Conservation (phyloP, 768 basidiomycete species). For the Suillus bovinus region DNA sequence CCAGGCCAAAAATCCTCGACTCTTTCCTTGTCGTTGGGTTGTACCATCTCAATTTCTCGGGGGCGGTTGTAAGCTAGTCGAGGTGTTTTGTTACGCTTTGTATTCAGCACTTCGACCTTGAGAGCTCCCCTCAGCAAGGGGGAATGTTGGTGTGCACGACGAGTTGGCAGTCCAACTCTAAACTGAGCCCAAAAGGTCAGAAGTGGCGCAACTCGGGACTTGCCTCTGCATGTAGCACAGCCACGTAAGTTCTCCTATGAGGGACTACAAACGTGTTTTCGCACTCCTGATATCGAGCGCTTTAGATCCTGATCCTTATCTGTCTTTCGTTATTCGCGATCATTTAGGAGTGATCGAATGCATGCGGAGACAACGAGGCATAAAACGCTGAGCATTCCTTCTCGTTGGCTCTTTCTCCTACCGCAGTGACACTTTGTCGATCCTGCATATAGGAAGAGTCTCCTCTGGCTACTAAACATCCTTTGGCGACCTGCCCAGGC, state of each 20-base stretch:
- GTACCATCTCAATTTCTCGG: conserved; percentile 20
- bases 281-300: conserved; percentile 6
- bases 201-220: too few species aligned
- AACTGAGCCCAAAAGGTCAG: too few species aligned
- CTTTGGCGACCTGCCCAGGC: background rate
- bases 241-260: background rate
- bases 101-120: too few species aligned
- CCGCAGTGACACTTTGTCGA: conserved; percentile 1
- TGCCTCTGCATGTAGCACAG: background rate
- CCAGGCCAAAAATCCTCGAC: conserved; percentile 33
- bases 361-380: conserved; percentile 9
- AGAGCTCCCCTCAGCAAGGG: too few species aligned
- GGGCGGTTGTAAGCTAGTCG: too few species aligned
- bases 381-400: conserved; percentile 1
- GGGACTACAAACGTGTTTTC: conserved; percentile 1
- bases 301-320: conserved; percentile 4
- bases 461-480: background rate
- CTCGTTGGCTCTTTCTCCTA: background rate
- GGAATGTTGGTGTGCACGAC: too few species aligned
- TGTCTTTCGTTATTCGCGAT: conserved; percentile 1
- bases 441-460: too few species aligned
- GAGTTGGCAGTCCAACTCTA: too few species aligned
- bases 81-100: too few species aligned
- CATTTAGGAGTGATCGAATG: background rate
- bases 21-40: conserved; percentile 33